phyloP scores from a whole-genome alignment of 306 rosid species.

The Clitoria ternatea region DNA sequence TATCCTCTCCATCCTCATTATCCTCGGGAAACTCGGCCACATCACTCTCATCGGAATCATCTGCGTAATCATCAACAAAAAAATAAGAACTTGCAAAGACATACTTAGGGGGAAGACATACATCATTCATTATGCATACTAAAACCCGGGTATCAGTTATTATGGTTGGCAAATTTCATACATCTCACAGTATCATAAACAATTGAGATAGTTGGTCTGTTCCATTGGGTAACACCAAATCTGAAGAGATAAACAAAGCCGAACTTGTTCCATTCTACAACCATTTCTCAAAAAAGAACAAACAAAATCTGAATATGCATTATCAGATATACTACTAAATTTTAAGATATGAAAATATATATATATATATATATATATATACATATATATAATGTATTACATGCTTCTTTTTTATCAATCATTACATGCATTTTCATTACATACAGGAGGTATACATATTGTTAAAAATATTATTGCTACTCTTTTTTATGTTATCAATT shows the following conservation, averaged over 20 bases:
- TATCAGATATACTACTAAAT: neutral
- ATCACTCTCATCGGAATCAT: constrained; percentile 67
- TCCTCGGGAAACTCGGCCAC: constrained; percentile 39
- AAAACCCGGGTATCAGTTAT: neutral
- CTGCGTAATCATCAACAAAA: constrained; percentile 37
- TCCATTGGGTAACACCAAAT: neutral
- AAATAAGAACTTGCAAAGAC: constrained; percentile 8
- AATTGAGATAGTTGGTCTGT: neutral
- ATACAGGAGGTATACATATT: too few relatives aligned
- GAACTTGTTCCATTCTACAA: neutral
- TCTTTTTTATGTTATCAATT: too few relatives aligned
- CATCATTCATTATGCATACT: too few relatives aligned
- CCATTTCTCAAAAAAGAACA: neutral
- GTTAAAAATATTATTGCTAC: too few relatives aligned
- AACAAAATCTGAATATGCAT: neutral
- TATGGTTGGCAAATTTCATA: neutral
- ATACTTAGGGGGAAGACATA: neutral
- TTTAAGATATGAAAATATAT: too few relatives aligned
- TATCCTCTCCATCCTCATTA: constrained; percentile 38
- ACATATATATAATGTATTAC: too few relatives aligned
- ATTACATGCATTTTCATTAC: too few relatives aligned
- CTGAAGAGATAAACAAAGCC: neutral
- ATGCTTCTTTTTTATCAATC: too few relatives aligned
- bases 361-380: too few relatives aligned
- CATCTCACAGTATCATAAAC: constrained; percentile 3